phyloP scores from a whole-genome alignment of 2,329 filamentous ascomycete species.

The Fusarium udum region DNA sequence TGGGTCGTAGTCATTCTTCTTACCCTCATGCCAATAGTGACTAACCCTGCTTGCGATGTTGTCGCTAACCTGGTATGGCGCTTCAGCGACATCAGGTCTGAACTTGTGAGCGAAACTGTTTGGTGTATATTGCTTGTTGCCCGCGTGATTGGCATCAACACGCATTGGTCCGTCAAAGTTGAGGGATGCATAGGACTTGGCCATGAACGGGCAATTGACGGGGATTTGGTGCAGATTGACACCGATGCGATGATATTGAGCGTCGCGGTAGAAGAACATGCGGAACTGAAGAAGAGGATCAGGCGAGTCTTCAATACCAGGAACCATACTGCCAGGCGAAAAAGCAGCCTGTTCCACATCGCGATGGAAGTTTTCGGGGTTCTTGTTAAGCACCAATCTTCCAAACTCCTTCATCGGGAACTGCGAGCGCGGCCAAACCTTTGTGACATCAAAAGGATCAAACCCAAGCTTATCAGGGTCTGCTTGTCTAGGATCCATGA shows the following conservation, averaged over 20 bases:
- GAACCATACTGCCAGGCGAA: conserved; percentile 3
- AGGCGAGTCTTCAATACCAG: conserved; percentile 6
- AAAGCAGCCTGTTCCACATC: conserved; percentile 7
- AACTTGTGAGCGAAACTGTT: conserved; percentile 13
- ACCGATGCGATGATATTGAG: conserved; percentile 4
- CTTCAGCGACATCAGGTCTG: not conserved
- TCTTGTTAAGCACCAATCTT: conserved; percentile 10
- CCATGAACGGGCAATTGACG: conserved; percentile 7
- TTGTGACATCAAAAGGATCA: conserved; percentile 4
- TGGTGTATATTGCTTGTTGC: not conserved
- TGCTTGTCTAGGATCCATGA: conserved; percentile 9
- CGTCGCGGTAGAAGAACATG: conserved; percentile 14
- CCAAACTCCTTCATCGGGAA: conserved; percentile 11
- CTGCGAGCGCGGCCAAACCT: not conserved
- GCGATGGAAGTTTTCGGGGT: conserved; percentile 8
- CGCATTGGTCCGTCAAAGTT: conserved; percentile 2
- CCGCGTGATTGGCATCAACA: not conserved
- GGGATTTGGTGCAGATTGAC: conserved; percentile 2
- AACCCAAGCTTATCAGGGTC: conserved; percentile 2
- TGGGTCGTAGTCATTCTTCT: conserved; percentile 3
- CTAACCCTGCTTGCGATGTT: not conserved
- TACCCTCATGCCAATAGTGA: conserved; percentile 1
- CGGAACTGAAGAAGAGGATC: conserved; percentile 10
- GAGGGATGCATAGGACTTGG: conserved; percentile 3
- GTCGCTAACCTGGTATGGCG: conserved; percentile 3